Evolutionary conservation across 2,329 filamentous ascomycete genomes (phyloP).

Genomic region (Ascochyta clinopodiicola): DNA sequence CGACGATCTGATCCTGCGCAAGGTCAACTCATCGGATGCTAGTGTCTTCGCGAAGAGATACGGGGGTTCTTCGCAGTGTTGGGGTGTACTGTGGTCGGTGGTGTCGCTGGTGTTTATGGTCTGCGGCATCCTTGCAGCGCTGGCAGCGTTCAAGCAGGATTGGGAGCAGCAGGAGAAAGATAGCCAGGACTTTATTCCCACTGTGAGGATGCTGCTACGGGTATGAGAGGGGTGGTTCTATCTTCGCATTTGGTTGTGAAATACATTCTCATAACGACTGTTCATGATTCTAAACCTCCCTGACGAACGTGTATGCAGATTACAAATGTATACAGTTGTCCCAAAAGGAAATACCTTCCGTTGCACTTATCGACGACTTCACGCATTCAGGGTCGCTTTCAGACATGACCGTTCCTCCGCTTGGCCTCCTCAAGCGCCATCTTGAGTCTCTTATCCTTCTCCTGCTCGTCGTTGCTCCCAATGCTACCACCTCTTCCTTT

Average conservation of each 20-base stretch:
- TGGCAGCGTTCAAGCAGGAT: conserved; percentile 77
- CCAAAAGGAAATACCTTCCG: background rate
- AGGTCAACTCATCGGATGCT: conserved; percentile 80
- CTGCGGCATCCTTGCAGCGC: conserved; percentile 73
- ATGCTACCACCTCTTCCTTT: conserved; percentile 17
- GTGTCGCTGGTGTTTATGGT: conserved; percentile 76
- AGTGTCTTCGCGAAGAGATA: conserved; percentile 80
- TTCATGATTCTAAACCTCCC: no score
- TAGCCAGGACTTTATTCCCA: conserved; percentile 70
- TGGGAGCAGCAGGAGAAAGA: conserved; percentile 72
- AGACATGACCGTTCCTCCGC: conserved; percentile 55
- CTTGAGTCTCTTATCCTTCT: conserved; percentile 56
- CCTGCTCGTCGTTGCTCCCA: conserved; percentile 40
- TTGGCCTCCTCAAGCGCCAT: conserved; percentile 62
- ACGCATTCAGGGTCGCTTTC: background rate
- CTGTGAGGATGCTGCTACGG: conserved; percentile 23
- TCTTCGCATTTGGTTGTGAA: background rate
- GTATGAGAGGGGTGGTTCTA: background rate
- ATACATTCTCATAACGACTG: no score
- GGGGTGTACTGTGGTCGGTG: conserved; percentile 80
- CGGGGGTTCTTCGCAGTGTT: conserved; percentile 79
- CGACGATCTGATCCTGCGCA: conserved; percentile 79
- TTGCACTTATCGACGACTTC: background rate
- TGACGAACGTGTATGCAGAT: background rate
- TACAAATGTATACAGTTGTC: background rate